These are phyloP conservation scores for Passiflora organensis DNA, from an alignment of 345 rosid species.

Conservation along the genomic window DNA sequence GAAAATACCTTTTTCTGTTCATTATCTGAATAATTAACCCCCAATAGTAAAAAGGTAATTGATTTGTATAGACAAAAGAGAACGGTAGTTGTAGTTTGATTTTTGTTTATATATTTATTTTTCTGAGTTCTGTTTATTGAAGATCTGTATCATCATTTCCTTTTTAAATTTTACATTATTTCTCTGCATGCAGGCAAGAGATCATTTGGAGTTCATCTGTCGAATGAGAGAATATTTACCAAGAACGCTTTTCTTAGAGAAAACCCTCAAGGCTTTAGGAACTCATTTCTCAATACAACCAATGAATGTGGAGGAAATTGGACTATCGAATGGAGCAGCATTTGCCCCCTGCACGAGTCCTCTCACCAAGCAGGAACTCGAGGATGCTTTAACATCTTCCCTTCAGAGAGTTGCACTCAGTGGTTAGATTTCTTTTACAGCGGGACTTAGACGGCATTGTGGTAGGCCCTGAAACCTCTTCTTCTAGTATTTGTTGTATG, in stretches of 20 bases:
- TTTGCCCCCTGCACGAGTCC: conserved; percentile 35
- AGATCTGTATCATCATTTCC: no score
- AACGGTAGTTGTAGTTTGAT: no score
- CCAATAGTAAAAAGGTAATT: no score
- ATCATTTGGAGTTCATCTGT: conserved; percentile 60
- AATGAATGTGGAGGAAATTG: conserved; percentile 20
- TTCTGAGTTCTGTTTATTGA: background rate
- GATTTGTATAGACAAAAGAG: no score
- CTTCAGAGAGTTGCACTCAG: background rate
- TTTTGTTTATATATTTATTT: background rate
- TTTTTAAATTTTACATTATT: background rate
- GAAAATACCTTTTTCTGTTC: no score
- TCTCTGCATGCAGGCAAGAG: conserved; percentile 49
- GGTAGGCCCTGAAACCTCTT: no score
- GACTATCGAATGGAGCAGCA: conserved; percentile 4
- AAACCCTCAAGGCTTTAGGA: conserved; percentile 44
- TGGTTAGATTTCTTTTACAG: background rate
- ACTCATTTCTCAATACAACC: conserved; percentile 40
- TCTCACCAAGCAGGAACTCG: conserved; percentile 39
- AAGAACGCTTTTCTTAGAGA: conserved; percentile 52
- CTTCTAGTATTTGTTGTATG: no score
- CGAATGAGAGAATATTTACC: conserved; percentile 58
- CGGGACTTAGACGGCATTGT: no score
- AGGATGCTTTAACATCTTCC: conserved; percentile 11
- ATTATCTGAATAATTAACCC: no score